Base-by-base conservation (phyloP, 495 filamentous ascomycete genomes). In the Aspergillus ostianus region DNA sequence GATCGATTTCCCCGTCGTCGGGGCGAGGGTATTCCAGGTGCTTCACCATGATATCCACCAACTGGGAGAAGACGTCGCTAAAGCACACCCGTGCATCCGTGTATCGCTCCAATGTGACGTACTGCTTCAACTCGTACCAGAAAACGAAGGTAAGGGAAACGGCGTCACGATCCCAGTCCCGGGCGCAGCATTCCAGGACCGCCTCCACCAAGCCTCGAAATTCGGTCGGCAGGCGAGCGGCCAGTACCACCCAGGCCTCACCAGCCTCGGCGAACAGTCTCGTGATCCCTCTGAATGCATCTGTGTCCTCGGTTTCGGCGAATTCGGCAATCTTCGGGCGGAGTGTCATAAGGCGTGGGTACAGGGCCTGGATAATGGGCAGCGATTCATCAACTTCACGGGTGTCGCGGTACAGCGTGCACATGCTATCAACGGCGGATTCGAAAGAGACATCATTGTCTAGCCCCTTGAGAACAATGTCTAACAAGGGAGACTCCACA, bases 71-170 rank as follows among this genome's bases (percentile, higher is more conserved):
- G 50, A 96, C 79, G 58, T 92, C 89, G 32, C 87, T 79, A 62
- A 87, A 88, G 56, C 87, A 79, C 55, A 88, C 65, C 29, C 93
- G 84, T 17, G 93, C 89, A 57, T 91, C 82, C n/a, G 86, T 87
- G 67, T 96, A 98, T 59, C 86, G 87, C 7, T 97, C 93, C 36
- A 98, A 73, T 7, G 91, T 90, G 32, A 98, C 80, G 67, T 96
- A 97, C 75, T 96, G 92, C 78, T 99, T 99, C 55, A 99, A 77
- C 71, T 99, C 94, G 72, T 95, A 98, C 94, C 94, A 99, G 77
- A 98, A 98, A 53, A 86, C 84, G 73, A 98, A 98, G 0, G 94
- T 99, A 59, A 93, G 84, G 27, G 90, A 87, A 54, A 98, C 88
- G 9, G 90, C 92, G 53, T 98, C 94, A 56, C 89, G 81, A 53